Percentiles rank a stretch among this genome's conserved stretches.
Conservation (phyloP, 2,329 filamentous ascomycete genomes). For the Drechslerella dactyloides region DNA sequence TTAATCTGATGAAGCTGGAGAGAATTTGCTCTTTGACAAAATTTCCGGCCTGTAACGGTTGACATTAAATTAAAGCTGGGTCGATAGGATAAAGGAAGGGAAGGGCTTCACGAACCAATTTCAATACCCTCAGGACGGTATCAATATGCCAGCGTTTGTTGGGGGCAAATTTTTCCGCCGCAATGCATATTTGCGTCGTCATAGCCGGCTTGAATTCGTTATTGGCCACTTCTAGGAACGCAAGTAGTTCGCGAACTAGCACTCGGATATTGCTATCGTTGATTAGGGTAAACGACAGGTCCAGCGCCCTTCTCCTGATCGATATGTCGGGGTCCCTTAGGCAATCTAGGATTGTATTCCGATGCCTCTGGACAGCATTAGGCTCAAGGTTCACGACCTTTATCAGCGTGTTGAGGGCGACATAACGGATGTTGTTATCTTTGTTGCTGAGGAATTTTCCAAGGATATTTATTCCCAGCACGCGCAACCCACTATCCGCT, state of each 20-base stretch:
- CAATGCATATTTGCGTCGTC: conserved; percentile 97
- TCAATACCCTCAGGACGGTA: conserved; percentile 92
- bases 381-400: conserved; percentile 98
- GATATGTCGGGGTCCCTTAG: conserved; percentile 96
- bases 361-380: conserved; percentile 93
- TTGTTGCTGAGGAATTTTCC: conserved; percentile 98
- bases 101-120: conserved; percentile 62
- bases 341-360: conserved; percentile 97
- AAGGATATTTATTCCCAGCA: conserved; percentile 95
- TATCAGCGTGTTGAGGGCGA: conserved; percentile 94
- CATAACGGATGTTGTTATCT: conserved; percentile 99
- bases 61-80: conserved; percentile 38
- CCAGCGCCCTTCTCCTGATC: conserved; percentile 90
- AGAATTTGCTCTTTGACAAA: conserved; percentile 98
- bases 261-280: conserved; percentile 96
- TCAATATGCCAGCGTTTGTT: conserved; percentile 99
- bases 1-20: conserved; percentile 92
- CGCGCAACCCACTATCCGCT: conserved; percentile 90
- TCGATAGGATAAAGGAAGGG: not conserved
- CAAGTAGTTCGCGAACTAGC: conserved; percentile 87
- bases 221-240: conserved; percentile 95
- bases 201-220: conserved; percentile 99
- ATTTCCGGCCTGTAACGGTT: conserved; percentile 70
- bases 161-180: conserved; percentile 91
- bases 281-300: conserved; percentile 96